These are phyloP conservation scores for Phytopythium aichiense DNA, from an alignment of 352 stramenopile genomes.

Conservation along the genomic window DNA sequence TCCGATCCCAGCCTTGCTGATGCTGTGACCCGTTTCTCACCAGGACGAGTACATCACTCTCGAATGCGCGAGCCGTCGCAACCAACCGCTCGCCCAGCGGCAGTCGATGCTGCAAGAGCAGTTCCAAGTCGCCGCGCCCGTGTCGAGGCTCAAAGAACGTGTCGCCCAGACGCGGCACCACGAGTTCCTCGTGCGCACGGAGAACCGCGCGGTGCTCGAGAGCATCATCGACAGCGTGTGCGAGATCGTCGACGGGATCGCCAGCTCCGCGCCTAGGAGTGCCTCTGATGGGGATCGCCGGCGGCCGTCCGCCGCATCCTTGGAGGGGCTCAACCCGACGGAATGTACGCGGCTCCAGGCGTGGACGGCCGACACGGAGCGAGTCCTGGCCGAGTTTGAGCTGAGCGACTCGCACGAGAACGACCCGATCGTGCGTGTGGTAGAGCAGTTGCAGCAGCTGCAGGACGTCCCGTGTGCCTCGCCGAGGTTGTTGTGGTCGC, in stretches of 20 bases:
- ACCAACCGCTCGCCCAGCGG: slow-evolving; percentile 30
- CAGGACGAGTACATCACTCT: slow-evolving; percentile 59
- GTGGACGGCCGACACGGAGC: slow-evolving; percentile 37
- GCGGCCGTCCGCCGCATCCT: slow-evolving; percentile 4
- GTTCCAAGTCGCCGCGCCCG: slow-evolving; percentile 32
- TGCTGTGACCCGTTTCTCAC: not conserved
- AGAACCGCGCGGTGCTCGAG: slow-evolving; percentile 46
- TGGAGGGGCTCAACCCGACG: slow-evolving; percentile 31
- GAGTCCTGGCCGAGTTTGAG: slow-evolving; percentile 38
- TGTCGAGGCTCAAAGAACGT: slow-evolving; percentile 38
- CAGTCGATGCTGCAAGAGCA: slow-evolving; percentile 46
- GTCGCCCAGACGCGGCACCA: slow-evolving; percentile 40
- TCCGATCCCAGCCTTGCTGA: not conserved
- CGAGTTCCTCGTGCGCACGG: slow-evolving; percentile 38
- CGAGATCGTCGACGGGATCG: slow-evolving; percentile 22
- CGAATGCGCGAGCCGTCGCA: slow-evolving; percentile 47
- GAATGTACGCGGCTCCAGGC: slow-evolving; percentile 36
- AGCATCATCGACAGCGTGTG: slow-evolving; percentile 38
- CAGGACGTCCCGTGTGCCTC: slow-evolving; percentile 54
- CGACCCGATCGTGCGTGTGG: slow-evolving; percentile 41
- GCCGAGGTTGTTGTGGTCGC: slow-evolving; percentile 48
- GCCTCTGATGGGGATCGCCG: not conserved
- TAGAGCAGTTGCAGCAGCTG: slow-evolving; percentile 53
- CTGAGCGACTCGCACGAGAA: slow-evolving; percentile 35
- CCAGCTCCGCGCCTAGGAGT: not conserved